Percentiles rank a stretch among this genome's conserved stretches.
Evolutionary conservation across 495 filamentous ascomycete genomes (phyloP).

Genomic region (Lentithecium fluviatile): DNA sequence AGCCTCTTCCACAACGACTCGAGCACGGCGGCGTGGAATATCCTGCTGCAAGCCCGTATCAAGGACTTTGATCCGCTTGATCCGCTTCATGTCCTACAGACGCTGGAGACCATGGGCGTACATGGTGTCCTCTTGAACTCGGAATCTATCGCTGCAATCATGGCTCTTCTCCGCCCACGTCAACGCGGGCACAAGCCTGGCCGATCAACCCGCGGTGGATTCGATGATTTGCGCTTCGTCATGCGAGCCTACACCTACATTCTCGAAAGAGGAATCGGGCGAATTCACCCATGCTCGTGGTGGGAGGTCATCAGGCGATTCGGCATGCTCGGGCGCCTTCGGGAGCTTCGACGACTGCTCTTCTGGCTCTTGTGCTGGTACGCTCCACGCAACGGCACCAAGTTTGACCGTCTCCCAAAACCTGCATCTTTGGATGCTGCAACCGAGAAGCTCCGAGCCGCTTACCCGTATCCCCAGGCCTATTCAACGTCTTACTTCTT

Average conservation of each 20-base stretch:
- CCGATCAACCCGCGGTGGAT: slow-evolving; percentile 11
- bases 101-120: slow-evolving; percentile 26
- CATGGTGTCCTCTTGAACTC: slow-evolving; percentile 6
- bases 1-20: slow-evolving; percentile 34
- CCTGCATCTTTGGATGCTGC: slow-evolving; percentile 6
- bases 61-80: slow-evolving; percentile 33
- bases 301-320: slow-evolving; percentile 50
- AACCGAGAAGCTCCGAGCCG: neutral
- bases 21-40: slow-evolving; percentile 43
- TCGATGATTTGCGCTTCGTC: slow-evolving; percentile 37
- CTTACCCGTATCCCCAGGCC: neutral
- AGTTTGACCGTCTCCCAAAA: slow-evolving; percentile 7
- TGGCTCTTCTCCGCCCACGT: slow-evolving; percentile 15
- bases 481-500: slow-evolving; percentile 3
- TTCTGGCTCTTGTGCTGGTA: slow-evolving; percentile 17
- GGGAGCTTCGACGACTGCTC: slow-evolving; percentile 42
- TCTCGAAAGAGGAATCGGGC: slow-evolving; percentile 37
- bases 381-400: slow-evolving; percentile 6
- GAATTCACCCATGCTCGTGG: slow-evolving; percentile 47
- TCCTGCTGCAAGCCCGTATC: slow-evolving; percentile 44
- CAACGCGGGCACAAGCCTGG: slow-evolving; percentile 14
- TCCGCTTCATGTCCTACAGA: slow-evolving; percentile 6
- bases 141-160: slow-evolving; percentile 8
- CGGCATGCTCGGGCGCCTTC: slow-evolving; percentile 49
- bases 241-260: slow-evolving; percentile 42